phyloP scores from a whole-genome alignment of 1,284 basidiomycete genomes.

The Austroboletus niveus region DNA sequence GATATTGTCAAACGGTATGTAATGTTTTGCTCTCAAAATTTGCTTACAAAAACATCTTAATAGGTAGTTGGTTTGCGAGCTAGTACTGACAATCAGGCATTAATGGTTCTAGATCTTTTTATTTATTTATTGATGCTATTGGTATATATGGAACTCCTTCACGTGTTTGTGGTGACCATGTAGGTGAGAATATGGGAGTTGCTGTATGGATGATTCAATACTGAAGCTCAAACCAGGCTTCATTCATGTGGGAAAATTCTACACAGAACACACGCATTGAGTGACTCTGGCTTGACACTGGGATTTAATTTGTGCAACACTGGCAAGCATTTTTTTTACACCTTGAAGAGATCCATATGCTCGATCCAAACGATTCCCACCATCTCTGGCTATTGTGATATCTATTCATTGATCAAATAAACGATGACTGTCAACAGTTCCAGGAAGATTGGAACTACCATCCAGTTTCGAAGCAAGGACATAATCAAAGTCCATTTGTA shows the following conservation, averaged over 20 bases:
- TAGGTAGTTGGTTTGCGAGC: slow-evolving; percentile 4
- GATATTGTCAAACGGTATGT: slow-evolving; percentile 9
- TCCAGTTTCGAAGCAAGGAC: background rate
- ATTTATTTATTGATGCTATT: background rate
- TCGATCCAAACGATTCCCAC: slow-evolving; percentile 27
- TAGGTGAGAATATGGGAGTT: slow-evolving; percentile 28
- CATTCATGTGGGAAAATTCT: background rate
- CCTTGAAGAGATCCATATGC: slow-evolving; percentile 35
- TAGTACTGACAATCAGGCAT: slow-evolving; percentile 1
- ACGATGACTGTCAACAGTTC: slow-evolving; percentile 39
- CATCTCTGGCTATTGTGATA: slow-evolving; percentile 46
- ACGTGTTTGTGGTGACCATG: slow-evolving; percentile 10
- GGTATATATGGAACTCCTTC: background rate
- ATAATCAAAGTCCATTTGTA: slow-evolving; percentile 4
- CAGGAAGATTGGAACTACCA: slow-evolving; percentile 13
- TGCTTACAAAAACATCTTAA: background rate
- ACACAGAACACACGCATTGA: slow-evolving; percentile 1
- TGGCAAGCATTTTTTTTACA: slow-evolving; percentile 31
- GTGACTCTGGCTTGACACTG: slow-evolving; percentile 15
- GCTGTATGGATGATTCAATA: slow-evolving; percentile 21
- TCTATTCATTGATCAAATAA: slow-evolving; percentile 40
- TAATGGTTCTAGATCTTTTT: slow-evolving; percentile 6
- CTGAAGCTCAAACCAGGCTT: slow-evolving; percentile 13
- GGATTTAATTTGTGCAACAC: slow-evolving; percentile 16
- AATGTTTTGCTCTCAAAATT: background rate